Evolutionary conservation across 371 early-diverging fungal species (phyloP).

Genomic region (Syncephalastrum sp.): DNA sequence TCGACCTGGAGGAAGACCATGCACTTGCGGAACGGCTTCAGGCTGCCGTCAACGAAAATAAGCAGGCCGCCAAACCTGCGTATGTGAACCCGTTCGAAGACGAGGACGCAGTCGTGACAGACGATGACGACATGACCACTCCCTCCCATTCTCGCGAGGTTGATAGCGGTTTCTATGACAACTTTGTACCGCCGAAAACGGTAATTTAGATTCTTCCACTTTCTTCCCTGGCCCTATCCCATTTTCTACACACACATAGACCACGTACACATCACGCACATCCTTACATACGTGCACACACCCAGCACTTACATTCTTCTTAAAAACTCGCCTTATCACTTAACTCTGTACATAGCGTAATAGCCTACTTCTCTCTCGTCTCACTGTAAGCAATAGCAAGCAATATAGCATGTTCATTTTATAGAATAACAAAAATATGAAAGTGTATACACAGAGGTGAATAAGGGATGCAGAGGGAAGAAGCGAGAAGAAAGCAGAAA

Average conservation of each 20-base stretch:
- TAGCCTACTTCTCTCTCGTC: too few species aligned
- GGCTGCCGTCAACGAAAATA: constrained; percentile 23
- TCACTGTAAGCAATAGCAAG: too few species aligned
- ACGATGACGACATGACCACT: constrained; percentile 29
- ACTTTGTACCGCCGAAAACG: constrained; percentile 1
- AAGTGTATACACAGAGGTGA: neutral
- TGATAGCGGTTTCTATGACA: constrained; percentile 26
- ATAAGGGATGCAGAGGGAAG: neutral
- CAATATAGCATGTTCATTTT: too few species aligned
- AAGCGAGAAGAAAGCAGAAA: neutral
- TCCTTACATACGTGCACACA: too few species aligned
- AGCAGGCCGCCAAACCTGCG: constrained; percentile 21
- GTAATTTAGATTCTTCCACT: too few species aligned
- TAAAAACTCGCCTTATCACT: too few species aligned
- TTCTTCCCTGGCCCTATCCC: too few species aligned
- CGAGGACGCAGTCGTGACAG: constrained; percentile 36
- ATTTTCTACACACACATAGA: too few species aligned
- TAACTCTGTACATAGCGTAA: too few species aligned
- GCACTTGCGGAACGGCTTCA: constrained; percentile 24
- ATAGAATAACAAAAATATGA: too few species aligned
- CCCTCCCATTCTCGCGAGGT: constrained; percentile 14
- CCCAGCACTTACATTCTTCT: too few species aligned
- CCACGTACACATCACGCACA: too few species aligned
- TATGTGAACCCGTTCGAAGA: constrained; percentile 52
- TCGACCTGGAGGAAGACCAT: constrained; percentile 37